Evolutionary conservation across 345 rosid species (phyloP), one percentile per base, ranked within the genome.

Genomic region (Euclidium syriacum): DNA sequence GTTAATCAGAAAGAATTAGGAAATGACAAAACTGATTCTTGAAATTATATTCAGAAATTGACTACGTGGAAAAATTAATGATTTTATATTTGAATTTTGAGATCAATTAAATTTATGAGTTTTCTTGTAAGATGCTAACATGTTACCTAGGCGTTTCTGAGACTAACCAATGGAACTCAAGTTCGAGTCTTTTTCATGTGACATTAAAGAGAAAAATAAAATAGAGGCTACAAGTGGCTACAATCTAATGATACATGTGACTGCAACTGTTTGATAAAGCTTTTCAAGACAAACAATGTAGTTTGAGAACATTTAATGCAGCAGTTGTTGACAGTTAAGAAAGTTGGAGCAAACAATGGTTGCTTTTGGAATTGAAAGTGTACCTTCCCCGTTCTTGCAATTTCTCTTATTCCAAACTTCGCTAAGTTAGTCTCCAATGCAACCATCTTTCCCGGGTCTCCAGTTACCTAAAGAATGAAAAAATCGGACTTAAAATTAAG

Each of bases 381-480:
- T 52, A 73, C 77, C 77, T 66, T 73, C 41, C 77, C 77, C 1
- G 77, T 73, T 78, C 98, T 83, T 0, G 91, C 91, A 50, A 92
- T 80, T 84, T 89, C 96, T 71, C 52, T 89, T 76, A 92, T 85
- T 20, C 98, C 96, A 79, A 92, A 92, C 75, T 92, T 92, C 72
- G 82, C 81, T 61, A 92, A 66, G 75, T 84, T 92, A 53, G 83
- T 79, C 43, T 62, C 79, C 23, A 89, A 83, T 35, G 95, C 98
- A 66, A 62, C 89, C 82, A 92, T 80, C 79, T 92, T 92, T 50
- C 98, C 98, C 4, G 98, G 96, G 74, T 89, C 96, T 67, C 98
- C 98, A 59, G 97, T 92, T 42, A 89, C 90, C 98, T 92, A 41
- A 17, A 8, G 9, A 44, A 59, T 8, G 19, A 2, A 52, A 20